Base-by-base conservation (phyloP, 2,329 filamentous ascomycete genomes). In the Pseudocercospora fuligena region DNA sequence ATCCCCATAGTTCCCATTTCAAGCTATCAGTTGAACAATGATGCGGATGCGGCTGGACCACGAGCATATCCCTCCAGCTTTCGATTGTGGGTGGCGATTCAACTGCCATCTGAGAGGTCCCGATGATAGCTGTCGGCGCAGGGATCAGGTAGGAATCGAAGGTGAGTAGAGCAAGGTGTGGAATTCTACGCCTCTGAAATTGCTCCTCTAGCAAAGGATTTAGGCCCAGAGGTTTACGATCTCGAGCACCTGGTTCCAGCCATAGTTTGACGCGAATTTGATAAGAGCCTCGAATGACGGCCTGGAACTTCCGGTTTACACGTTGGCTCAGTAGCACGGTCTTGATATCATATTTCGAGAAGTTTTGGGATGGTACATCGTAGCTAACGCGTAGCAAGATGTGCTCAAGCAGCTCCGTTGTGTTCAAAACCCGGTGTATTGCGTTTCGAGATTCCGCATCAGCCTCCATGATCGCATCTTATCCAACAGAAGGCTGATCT, bases 381-480 rank as follows among this genome's bases (percentile, higher is more conserved):
- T 46, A 46, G 19, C n/a, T 51, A 21, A 51, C 47, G n/a, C 47
- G 47, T 51, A 57, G 29, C 29, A 31, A 31, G 29, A 31, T 31
- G 29, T 31, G 29, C 29, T 31, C 29, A 8, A 31, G 29, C 6
- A 31, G 63, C 33, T 65, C 63, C 2, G 57, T 25, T 1, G 63
- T 65, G 12, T 64, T 40, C 16, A 64, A 23, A 21, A 64, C 61
- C 46, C 25, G n/a, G 6, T 58, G n/a, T 33, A 19, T 40, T 5
- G 29, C 12, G 16, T 36, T 21, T 19, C 29, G 25, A 31, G 29
- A 31, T 31, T 31, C 29, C 29, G 29, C 29, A 31, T 31, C 29
- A 31, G 29, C 29, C 4, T 31, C 29, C 29, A 31, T 31, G 9
- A 31, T 31, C 29, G 29, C 29, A 5, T 31, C 6, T 8, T 7